Evolutionary conservation across 352 stramenopile species (phyloP), one percentile per base, ranked within the genome.

Genomic region (Pythium rishiriense): DNA sequence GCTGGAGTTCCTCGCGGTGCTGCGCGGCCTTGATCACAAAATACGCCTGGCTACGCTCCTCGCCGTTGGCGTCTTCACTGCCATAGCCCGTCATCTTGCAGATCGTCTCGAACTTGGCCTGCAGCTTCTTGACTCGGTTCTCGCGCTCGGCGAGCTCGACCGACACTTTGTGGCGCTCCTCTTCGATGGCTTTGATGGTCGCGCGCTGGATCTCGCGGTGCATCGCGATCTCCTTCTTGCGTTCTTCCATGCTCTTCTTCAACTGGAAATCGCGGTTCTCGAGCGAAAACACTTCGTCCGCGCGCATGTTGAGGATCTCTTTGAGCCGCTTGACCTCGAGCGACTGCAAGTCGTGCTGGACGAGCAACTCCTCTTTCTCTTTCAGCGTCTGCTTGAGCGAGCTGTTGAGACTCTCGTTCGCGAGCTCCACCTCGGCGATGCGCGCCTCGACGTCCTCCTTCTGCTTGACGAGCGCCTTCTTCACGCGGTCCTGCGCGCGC

Each of bases 11-110:
- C 66, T 98, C 96, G 31, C 94, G 87, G 64, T 87, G 88, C 69
- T 99, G 95, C 1, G 96, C 96, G n/a, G 93, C 94, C 60, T 94
- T 81, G 69, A 99, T 99, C 11, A 99, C 82, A 72, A 97, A 98
- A 61, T 98, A 98, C 15, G 95, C 94, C 68, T 98, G 95, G 41
- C 87, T 98, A 35, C 87, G 80, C 57, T 91, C 83, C 64, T 96
- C 85, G 31, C 86, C 87, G 31, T 82, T 78, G 12, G 72, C 75
- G 62, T 90, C 87, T 31, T 90, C 83, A 19, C 61, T 72, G 21
- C 78, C 85, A 45, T 84, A 93, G 12, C 73, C 80, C 52, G 80
- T 82, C 61, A 86, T 86, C 54, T 90, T 93, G 62, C 84, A 91
- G 21, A 93, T 76, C 39, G 90, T 97, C 70, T 98, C 89, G 68